Percentiles rank a stretch among this genome's conserved stretches.
Conservation (phyloP, 2,329 filamentous ascomycete genomes). For the Daldinia eschscholtzii region DNA sequence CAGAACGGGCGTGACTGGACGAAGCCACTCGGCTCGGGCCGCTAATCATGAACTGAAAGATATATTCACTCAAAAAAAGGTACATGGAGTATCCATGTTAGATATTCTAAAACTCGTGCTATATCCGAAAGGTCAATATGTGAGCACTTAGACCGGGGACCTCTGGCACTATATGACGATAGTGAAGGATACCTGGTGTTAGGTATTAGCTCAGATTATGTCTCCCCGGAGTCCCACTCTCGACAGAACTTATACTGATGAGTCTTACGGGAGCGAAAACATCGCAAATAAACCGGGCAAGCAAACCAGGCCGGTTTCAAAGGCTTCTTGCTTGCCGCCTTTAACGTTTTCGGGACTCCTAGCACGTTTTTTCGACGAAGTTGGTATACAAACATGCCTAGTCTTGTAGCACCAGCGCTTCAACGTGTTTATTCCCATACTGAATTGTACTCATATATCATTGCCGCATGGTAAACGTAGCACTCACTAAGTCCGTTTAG, state of each 20-base stretch:
- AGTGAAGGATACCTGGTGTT: background rate
- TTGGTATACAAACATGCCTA: background rate
- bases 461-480: background rate
- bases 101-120: background rate
- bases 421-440: background rate
- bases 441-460: background rate
- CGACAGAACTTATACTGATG: background rate
- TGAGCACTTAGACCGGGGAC: background rate
- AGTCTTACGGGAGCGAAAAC: background rate
- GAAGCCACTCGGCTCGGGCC: background rate
- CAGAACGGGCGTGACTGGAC: background rate
- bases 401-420: background rate
- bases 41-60: background rate
- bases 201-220: background rate
- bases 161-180: background rate
- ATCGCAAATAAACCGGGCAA: background rate
- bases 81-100: conserved; percentile 1
- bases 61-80: background rate
- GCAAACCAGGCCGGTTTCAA: background rate
- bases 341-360: background rate
- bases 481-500: background rate
- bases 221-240: background rate
- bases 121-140: background rate
- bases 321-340: background rate
- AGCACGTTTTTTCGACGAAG: background rate